Evolutionary conservation across 2,329 filamentous ascomycete genomes (phyloP).

Genomic region (Phyllosticta citribraziliensis): DNA sequence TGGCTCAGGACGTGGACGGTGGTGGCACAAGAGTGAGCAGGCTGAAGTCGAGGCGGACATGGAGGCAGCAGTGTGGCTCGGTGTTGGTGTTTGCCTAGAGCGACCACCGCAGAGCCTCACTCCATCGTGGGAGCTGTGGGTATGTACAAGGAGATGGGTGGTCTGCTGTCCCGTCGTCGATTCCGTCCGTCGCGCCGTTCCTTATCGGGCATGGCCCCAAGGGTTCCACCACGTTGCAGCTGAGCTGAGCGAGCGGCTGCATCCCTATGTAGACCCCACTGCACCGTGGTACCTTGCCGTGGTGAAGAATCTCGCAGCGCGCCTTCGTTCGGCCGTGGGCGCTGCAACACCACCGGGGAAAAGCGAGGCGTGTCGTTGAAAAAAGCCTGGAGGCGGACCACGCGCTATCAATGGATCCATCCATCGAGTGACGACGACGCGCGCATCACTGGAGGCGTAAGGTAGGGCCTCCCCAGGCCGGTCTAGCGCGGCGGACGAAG

Average conservation of each 20-base stretch:
- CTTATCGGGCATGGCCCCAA: neutral
- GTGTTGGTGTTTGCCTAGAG: neutral
- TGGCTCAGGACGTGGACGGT: neutral
- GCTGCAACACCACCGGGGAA: neutral
- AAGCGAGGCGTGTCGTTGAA: neutral
- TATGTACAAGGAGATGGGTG: too few species aligned
- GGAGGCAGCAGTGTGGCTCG: neutral
- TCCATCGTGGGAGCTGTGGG: neutral
- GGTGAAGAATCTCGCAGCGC: neutral
- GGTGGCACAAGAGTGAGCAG: slow-evolving; percentile 3
- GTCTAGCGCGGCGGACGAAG: neutral
- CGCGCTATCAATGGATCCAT: neutral
- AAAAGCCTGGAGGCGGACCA: neutral
- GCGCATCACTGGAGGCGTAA: neutral
- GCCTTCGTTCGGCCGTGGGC: neutral
- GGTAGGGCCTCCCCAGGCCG: neutral
- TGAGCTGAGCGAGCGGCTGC: neutral
- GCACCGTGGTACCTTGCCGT: too few species aligned
- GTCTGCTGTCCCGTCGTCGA: neutral
- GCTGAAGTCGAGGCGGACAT: neutral
- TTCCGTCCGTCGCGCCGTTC: neutral
- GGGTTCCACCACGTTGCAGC: neutral
- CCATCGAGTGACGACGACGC: neutral
- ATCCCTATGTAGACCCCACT: neutral
- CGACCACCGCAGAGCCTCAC: neutral